Percentiles rank a stretch among this genome's conserved stretches.
Conservation (phyloP, 1,284 basidiomycete genomes). For the Abortiporus biennis region DNA sequence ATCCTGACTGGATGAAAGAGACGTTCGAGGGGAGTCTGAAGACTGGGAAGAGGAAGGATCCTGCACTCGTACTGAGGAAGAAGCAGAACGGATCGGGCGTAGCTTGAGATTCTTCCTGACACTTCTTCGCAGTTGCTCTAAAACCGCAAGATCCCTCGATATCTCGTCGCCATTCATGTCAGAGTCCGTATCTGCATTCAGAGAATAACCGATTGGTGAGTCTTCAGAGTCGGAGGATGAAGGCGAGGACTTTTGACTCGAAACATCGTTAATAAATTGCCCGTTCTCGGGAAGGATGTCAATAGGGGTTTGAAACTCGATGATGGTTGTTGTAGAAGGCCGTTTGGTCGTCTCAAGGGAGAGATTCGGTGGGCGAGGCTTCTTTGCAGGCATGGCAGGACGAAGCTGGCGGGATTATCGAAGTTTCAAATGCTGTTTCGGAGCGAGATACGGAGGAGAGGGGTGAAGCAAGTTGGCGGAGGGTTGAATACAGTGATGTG, state of each 20-base stretch:
- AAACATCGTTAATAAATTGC: constrained; percentile 22
- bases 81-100: constrained; percentile 57
- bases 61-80: constrained; percentile 14
- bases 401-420: constrained; percentile 14
- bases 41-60: constrained; percentile 14
- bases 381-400: constrained; percentile 20
- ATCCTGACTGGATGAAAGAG: too few relatives aligned
- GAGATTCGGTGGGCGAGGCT: constrained; percentile 31
- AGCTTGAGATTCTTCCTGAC: constrained; percentile 71
- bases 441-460: not conserved
- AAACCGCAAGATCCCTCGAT: constrained; percentile 54
- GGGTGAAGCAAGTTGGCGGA: not conserved
- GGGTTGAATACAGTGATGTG: not conserved
- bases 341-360: constrained; percentile 25
- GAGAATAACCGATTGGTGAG: constrained; percentile 13
- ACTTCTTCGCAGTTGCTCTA: constrained; percentile 60
- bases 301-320: constrained; percentile 30
- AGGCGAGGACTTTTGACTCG: constrained; percentile 24
- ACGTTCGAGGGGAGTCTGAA: constrained; percentile 30
- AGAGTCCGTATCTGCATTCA: constrained; percentile 21
- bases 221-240: constrained; percentile 27
- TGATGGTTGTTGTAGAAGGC: constrained; percentile 25
- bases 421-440: not conserved
- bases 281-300: constrained; percentile 15
- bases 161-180: constrained; percentile 43